These are phyloP conservation scores for Elsinoe batatas DNA, from an alignment of 2,329 filamentous ascomycete genomes.

Conservation along the genomic window DNA sequence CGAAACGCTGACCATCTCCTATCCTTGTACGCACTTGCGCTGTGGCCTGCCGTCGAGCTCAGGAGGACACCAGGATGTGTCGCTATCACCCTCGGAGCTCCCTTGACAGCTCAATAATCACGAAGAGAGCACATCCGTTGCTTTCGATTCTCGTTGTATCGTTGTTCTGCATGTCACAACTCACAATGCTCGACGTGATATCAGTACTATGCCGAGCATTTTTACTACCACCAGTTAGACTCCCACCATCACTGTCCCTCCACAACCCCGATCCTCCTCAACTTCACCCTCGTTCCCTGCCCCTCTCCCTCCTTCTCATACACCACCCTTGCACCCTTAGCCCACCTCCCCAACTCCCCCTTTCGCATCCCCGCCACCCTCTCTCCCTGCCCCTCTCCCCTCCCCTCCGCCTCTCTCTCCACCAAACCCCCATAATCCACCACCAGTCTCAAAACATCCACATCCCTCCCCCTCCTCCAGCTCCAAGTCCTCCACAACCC, in stretches of 20 bases:
- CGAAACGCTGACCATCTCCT: neutral
- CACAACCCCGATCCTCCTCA: neutral
- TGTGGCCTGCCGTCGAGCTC: neutral
- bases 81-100: neutral
- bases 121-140: too few relatives aligned
- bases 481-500: neutral
- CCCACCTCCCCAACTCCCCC: neutral
- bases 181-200: too few relatives aligned
- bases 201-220: too few relatives aligned
- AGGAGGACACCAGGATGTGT: neutral
- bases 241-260: neutral
- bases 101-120: too few relatives aligned
- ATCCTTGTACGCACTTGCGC: neutral
- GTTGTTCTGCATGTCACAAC: too few relatives aligned
- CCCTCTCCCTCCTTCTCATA: neutral
- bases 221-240: too few relatives aligned
- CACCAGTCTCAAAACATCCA: neutral
- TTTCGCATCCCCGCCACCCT: neutral
- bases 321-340: neutral
- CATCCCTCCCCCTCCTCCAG: neutral
- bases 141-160: too few relatives aligned
- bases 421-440: neutral
- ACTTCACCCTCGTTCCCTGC: neutral
- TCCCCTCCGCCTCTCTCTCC: neutral
- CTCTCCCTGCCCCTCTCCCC: neutral